phyloP scores from a whole-genome alignment of 2,329 filamentous ascomycete genomes.

The Dactylellina drechsleri region DNA sequence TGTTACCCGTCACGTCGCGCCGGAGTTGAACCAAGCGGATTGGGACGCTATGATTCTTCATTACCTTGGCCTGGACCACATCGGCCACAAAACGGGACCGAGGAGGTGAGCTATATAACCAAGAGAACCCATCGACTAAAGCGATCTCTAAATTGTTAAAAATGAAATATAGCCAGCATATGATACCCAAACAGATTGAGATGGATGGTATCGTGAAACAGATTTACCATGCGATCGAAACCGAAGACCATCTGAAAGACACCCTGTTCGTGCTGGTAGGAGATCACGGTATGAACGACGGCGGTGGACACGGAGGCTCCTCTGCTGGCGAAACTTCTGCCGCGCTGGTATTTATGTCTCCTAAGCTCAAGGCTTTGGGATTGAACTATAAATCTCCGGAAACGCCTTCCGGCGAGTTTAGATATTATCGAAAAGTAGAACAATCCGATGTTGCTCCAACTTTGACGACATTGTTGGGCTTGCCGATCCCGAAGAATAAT shows the following conservation, averaged over 20 bases:
- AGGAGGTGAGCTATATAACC: slow-evolving; percentile 68
- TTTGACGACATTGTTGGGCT: slow-evolving; percentile 82
- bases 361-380: slow-evolving; percentile 73
- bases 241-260: slow-evolving; percentile 75
- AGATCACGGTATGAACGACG: slow-evolving; percentile 99
- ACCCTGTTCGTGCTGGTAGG: slow-evolving; percentile 87
- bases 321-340: slow-evolving; percentile 93
- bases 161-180: slow-evolving; percentile 73
- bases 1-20: slow-evolving; percentile 86
- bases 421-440: slow-evolving; percentile 85
- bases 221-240: slow-evolving; percentile 80
- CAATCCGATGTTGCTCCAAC: slow-evolving; percentile 95
- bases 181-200: slow-evolving; percentile 90
- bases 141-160: no score
- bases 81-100: slow-evolving; percentile 94
- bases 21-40: slow-evolving; percentile 78
- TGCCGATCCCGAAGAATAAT: slow-evolving; percentile 89
- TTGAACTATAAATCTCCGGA: slow-evolving; percentile 67
- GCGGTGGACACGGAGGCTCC: slow-evolving; percentile 94
- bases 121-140: no score
- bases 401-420: slow-evolving; percentile 74
- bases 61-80: slow-evolving; percentile 95
- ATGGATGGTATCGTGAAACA: slow-evolving; percentile 85
- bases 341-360: slow-evolving; percentile 88
- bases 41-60: slow-evolving; percentile 96